Evolutionary conservation across 225 moss, liverwort and hornwort genomes (phyloP).

Genomic region (Polytrichum commune): DNA sequence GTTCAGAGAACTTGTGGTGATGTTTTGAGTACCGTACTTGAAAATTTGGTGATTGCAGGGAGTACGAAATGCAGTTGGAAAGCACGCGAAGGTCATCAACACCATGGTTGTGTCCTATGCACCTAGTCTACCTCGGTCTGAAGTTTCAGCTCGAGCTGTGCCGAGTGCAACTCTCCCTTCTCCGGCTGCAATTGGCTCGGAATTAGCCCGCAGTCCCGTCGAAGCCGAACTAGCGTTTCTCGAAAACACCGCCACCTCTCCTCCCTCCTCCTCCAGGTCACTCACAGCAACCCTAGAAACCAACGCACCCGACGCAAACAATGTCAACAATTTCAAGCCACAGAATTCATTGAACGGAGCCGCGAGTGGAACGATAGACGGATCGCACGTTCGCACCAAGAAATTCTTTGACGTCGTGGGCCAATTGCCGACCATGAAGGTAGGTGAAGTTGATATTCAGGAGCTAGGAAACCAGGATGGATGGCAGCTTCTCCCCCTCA

Average conservation of each 20-base stretch:
- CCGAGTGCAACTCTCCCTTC: conserved; percentile 29
- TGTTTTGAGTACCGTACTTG: no score
- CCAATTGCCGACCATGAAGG: conserved; percentile 71
- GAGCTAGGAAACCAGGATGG: conserved; percentile 72
- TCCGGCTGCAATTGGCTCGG: conserved; percentile 65
- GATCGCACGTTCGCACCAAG: conserved; percentile 40
- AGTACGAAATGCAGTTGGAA: conserved; percentile 89
- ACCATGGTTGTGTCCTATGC: conserved; percentile 62
- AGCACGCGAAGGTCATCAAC: conserved; percentile 94
- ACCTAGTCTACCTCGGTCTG: conserved; percentile 21
- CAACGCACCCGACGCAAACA: conserved; percentile 11
- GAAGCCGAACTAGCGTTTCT: conserved; percentile 83
- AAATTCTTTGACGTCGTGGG: conserved; percentile 48
- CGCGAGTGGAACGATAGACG: conserved; percentile 24
- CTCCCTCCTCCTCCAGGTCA: conserved; percentile 9
- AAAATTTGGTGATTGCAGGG: conserved; percentile 43
- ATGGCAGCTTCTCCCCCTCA: conserved; percentile 85
- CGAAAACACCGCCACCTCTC: conserved; percentile 41
- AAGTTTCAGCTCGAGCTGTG: neutral
- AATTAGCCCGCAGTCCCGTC: conserved; percentile 71
- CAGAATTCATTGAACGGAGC: neutral
- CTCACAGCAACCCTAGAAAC: conserved; percentile 42
- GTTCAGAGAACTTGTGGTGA: no score
- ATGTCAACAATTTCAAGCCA: neutral
- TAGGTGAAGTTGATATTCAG: conserved; percentile 78